Evolutionary conservation across 768 basidiomycete genomes (phyloP), one percentile per base, ranked within the genome.

Genomic region (Boletus reticuloceps): DNA sequence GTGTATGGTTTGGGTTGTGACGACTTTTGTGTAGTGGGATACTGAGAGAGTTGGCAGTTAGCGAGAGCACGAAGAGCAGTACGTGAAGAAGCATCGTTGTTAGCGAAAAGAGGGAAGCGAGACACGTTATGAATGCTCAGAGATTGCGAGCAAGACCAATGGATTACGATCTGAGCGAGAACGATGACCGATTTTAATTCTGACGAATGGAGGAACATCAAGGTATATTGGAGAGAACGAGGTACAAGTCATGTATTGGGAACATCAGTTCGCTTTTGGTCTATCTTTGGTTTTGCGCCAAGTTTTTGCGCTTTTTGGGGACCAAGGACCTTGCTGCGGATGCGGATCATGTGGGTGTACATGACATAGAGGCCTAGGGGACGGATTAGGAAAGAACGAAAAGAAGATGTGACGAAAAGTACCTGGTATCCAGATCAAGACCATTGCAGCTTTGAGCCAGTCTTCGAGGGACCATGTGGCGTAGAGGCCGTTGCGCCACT

Each of bases 351-450:
- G 66, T 86, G 77, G 38, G 76, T 75, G 66, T 81, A 84, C 68
- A 85, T 75, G 58, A 80, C 70, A 63, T 80, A 83, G 45, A 84
- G 69, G 11, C 76, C 80, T 81, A 9, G 8, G 49, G 6, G 16
- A 42, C 46, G 25, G 14, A 25, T 47, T 0, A 55, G 25, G 6
- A 9, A n/a, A n/a, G 34, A 29, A 22, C 0, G 1, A 11, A 14
- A 9, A 5, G 25, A 46, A 11, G 6, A 25, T 9, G 22, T 5
- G 40, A 16, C 4, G 12, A 3, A 75, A 79, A 2, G 64, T 65
- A 96, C 95, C 84, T 43, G 93, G 93, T 82, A 91, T 93, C 95
- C 96, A 98, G 36, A 85, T 76, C 13, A 81, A 54, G 72, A 95
- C 91, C 61, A 94, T 71, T 1, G 68, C 69, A 1, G 78, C 80